Evolutionary conservation across 345 rosid species (phyloP).

Genomic region (Syzygium aromaticum): DNA sequence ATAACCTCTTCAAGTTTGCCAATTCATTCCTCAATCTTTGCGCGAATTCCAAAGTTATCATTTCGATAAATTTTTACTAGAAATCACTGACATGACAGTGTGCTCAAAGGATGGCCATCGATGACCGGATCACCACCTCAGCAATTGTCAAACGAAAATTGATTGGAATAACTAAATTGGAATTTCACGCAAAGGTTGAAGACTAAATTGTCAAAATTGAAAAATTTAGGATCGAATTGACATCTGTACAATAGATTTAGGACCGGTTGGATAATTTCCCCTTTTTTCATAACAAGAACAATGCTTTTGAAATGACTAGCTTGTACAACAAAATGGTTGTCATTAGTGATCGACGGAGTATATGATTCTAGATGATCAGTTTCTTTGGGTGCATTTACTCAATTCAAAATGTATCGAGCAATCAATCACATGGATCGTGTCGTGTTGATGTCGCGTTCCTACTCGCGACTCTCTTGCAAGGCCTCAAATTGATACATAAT

Average conservation of each 20-base stretch:
- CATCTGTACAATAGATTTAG: not conserved
- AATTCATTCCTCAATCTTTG: not conserved
- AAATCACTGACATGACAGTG: too few species aligned
- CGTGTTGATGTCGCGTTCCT: not conserved
- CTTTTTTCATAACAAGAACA: not conserved
- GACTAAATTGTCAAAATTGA: not conserved
- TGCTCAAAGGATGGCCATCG: rapidly evolving
- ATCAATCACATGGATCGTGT: rapidly evolving
- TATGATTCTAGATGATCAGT: not conserved
- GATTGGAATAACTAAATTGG: rapidly evolving
- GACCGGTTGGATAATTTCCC: rapidly evolving
- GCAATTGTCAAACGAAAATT: rapidly evolving
- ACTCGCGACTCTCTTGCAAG: not conserved
- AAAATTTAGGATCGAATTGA: not conserved
- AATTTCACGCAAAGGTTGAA: not conserved
- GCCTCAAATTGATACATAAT: not conserved
- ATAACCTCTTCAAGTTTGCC: not conserved
- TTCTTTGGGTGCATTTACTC: not conserved
- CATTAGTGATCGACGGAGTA: not conserved
- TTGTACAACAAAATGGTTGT: not conserved
- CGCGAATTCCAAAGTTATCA: not conserved
- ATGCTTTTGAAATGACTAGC: not conserved
- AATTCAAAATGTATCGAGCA: not conserved
- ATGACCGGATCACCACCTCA: rapidly evolving
- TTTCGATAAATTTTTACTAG: not conserved